Evolutionary conservation across 2,329 filamentous ascomycete species (phyloP), one percentile per base, ranked within the genome.

Genomic region (Alternaria infectoria): DNA sequence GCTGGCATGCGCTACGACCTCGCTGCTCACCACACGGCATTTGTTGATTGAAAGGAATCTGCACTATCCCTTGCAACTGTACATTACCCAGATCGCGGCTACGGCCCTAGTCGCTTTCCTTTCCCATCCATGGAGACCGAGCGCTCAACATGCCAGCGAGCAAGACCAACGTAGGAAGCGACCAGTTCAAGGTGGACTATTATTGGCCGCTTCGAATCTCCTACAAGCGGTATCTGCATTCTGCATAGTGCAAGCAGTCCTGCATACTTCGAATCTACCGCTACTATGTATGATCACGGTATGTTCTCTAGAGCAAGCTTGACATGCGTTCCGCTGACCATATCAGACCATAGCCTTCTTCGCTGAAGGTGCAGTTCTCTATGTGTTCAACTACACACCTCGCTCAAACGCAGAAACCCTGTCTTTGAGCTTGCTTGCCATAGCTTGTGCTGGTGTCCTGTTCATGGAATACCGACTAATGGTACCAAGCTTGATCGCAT

Each of bases 201-300:
- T 60, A 26, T 13, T 55, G 66, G 43, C 26, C 3, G 51, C 44
- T 6, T 62, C 66, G 11, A 54, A 54, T 6, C 62, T 59, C 52
- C 50, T 70, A 12, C 61, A 68, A 51, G 65, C 73, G 8, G 50
- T 70, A n/a, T 69, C 75, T 3, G 65, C 71, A n/a, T 58, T 72
- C 6, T 68, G 74, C 25, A 66, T 64, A 17, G 49, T 74, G 10
- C 76, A 79, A 54, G 72, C 76, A 6, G 57, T 77, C 9, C 44
- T 79, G 19, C 77, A 78, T 57, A 72, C 72, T 36, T 68, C 69
- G 17, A 77, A 79, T 51, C 30, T 79, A 3, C 64, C 77, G 3
- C 71, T 76, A 0, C 58, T 79, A 12, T 62, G 67, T 19, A 76
- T 78, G 71, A 58, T 78, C 8, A 66, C 68, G 3, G 77, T 78